Conservation (phyloP, 164 flowering plant genomes). For the Piper longum region DNA sequence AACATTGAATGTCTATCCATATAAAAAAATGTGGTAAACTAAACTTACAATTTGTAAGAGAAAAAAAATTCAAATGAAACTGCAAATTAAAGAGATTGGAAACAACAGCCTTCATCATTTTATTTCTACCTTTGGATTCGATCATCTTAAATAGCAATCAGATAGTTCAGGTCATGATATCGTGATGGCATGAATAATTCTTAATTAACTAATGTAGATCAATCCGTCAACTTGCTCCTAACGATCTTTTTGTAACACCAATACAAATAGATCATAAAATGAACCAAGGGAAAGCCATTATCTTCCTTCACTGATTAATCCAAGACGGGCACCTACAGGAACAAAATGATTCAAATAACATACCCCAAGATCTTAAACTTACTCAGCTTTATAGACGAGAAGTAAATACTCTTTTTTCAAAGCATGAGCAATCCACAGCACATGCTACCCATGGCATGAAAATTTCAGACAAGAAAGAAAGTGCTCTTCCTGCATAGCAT, state of each 20-base stretch:
- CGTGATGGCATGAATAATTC: no score
- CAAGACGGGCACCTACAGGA: not conserved
- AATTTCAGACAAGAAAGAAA: slow-evolving; percentile 35
- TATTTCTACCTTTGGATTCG: no score
- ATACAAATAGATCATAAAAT: not conserved
- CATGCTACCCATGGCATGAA: slow-evolving; percentile 47
- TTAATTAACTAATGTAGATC: not conserved
- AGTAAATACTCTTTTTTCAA: no score
- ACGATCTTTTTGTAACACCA: not conserved
- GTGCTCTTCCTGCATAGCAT: slow-evolving; percentile 35
- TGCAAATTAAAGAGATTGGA: no score
- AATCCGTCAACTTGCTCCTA: not conserved
- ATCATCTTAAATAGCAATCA: no score
- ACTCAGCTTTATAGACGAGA: no score
- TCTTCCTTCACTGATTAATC: slow-evolving; percentile 60
- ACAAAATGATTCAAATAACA: not conserved
- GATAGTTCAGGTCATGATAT: no score
- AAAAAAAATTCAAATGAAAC: no score
- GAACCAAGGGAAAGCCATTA: slow-evolving; percentile 5
- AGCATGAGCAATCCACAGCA: not conserved
- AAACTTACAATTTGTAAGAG: no score
- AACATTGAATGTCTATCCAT: no score
- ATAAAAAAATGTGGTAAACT: no score
- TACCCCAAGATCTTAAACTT: not conserved
- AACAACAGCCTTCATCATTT: no score